Conservation (phyloP, 306 rosid species). For the Ochetophila trinervis region DNA sequence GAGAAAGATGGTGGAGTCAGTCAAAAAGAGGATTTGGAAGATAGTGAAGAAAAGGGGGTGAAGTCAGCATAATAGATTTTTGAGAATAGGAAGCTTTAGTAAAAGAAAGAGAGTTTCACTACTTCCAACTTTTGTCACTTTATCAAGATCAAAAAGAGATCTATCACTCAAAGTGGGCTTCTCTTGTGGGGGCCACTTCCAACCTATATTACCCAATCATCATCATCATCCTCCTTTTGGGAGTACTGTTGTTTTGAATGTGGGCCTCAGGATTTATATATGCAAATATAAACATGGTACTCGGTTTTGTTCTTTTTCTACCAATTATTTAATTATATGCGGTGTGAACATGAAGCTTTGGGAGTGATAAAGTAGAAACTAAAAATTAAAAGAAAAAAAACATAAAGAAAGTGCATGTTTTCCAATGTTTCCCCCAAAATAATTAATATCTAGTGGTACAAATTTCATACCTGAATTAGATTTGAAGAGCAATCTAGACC, state of each 20-base stretch:
- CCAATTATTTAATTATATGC: not conserved
- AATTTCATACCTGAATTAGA: slow-evolving; percentile 58
- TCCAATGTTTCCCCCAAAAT: not conserved
- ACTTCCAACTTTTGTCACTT: slow-evolving; percentile 67
- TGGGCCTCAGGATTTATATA: slow-evolving; percentile 5
- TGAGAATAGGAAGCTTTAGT: slow-evolving; percentile 50
- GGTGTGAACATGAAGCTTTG: slow-evolving; percentile 37
- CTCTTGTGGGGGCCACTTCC: slow-evolving; percentile 50
- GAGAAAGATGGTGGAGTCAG: slow-evolving; percentile 61
- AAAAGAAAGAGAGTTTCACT: slow-evolving; percentile 53
- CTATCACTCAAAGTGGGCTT: slow-evolving; percentile 39
- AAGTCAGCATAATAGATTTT: slow-evolving; percentile 47
- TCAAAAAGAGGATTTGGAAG: slow-evolving; percentile 75
- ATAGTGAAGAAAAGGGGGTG: slow-evolving; percentile 47
- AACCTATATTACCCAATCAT: slow-evolving; percentile 19
- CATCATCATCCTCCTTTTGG: slow-evolving; percentile 10
- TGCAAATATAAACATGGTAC: not conserved
- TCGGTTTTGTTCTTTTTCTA: not conserved
- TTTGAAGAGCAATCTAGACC: slow-evolving; percentile 46
- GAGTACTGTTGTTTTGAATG: slow-evolving; percentile 15
- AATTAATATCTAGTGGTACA: not conserved
- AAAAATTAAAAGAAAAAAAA: not conserved
- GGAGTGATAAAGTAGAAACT: slow-evolving; percentile 33
- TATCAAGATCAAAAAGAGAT: slow-evolving; percentile 40
- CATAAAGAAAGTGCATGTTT: not conserved